Evolutionary conservation across 140 eudicot genomes (phyloP).

Genomic region (Anethum foeniculum): DNA sequence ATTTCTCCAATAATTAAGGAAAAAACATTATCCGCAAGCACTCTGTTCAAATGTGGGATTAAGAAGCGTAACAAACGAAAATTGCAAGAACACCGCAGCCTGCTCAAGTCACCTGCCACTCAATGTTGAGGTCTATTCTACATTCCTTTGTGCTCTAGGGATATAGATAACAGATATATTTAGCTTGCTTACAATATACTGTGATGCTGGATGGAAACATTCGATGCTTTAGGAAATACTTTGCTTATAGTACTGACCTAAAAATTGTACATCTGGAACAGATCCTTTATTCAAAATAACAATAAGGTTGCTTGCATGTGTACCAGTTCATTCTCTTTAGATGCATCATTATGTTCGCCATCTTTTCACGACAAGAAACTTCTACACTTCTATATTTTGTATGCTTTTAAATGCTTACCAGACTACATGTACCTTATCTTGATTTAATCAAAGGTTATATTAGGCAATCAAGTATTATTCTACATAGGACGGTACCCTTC

Average conservation of each 20-base stretch:
- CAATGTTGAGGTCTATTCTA: conserved; percentile 22
- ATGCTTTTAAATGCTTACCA: neutral
- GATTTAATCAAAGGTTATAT: neutral
- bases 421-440: neutral
- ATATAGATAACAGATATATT: neutral
- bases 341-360: neutral
- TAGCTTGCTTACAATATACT: conserved; percentile 3
- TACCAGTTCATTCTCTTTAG: neutral
- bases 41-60: conserved; percentile 59
- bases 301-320: neutral
- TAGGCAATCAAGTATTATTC: neutral
- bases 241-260: conserved; percentile 5
- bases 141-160: conserved; percentile 8
- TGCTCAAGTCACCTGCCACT: conserved; percentile 21
- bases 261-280: neutral
- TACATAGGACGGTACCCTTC: neutral
- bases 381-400: neutral
- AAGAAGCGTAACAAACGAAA: conserved; percentile 50
- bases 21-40: conserved; percentile 44
- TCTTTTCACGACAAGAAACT: neutral
- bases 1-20: conserved; percentile 19
- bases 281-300: neutral
- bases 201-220: conserved; percentile 15
- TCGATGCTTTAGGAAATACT: neutral
- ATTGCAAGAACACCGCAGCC: conserved; percentile 41